These are phyloP conservation scores for Globisporangium irregulare DNA, from an alignment of 352 stramenopile species.

Conservation along the genomic window DNA sequence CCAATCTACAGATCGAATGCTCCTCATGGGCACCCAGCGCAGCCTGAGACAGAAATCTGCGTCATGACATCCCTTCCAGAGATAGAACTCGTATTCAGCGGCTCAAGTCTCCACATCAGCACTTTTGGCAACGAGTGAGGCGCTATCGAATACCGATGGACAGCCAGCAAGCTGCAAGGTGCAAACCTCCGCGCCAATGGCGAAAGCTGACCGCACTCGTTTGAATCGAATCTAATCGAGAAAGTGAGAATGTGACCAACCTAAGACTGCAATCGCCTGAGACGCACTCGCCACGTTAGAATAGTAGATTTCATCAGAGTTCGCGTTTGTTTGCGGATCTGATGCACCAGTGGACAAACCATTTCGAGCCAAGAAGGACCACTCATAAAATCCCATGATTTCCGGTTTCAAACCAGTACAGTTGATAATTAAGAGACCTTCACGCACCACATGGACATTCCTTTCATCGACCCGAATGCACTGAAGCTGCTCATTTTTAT, in stretches of 20 bases:
- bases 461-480: neutral
- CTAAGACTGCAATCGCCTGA: too few species aligned
- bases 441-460: neutral
- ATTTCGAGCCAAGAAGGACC: neutral
- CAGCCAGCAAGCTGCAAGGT: too few species aligned
- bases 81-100: constrained; percentile 34
- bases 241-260: too few species aligned
- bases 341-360: neutral
- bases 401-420: neutral
- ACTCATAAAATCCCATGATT: neutral
- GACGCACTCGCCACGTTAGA: too few species aligned
- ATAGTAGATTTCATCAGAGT: too few species aligned
- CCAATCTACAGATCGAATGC: constrained; percentile 19
- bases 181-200: too few species aligned
- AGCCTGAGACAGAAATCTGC: constrained; percentile 18
- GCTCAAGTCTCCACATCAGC: constrained; percentile 22
- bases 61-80: constrained; percentile 26
- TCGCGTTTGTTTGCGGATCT: too few species aligned
- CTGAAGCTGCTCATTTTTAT: neutral
- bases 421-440: neutral
- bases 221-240: too few species aligned
- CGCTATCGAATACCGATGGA: too few species aligned
- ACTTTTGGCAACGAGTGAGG: neutral
- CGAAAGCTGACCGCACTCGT: too few species aligned
- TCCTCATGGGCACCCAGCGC: neutral